Evolutionary conservation across 2,329 filamentous ascomycete genomes (phyloP), one percentile per base, ranked within the genome.

Genomic region (Plectosphaerella plurivora): DNA sequence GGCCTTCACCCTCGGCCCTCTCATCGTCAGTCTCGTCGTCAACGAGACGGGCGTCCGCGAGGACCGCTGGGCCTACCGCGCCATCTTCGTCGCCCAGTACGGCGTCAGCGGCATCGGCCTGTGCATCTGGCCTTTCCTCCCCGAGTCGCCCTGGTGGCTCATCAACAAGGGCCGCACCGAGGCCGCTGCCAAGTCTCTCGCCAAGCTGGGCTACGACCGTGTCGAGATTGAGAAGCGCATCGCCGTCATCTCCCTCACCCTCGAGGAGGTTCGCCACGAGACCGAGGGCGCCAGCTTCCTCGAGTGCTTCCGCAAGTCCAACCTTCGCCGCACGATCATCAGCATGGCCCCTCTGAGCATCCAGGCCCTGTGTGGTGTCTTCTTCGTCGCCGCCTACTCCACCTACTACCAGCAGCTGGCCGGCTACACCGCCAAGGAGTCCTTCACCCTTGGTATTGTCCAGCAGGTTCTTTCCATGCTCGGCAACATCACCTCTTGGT

Each of bases 321-420:
- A 73, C 54, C 59, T 72, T 0, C 68, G 69, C 14, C 65, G 72
- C 11, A 74, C 71, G 2, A 60, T 73, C 45, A 64, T 74, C 48
- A 67, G 65, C 9, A 65, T 71, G n/a, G 58, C 62, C 5, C 69
- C 69, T 4, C 52, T 72, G 9, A 62, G 58, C 24, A 68, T 72
- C 37, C 67, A 72, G 52, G 59, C 61, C 2, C 57, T 72, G 5
- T 63, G 61, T 3, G 70, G 70, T 2, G 62, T 72, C 20, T 55
- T 61, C 22, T 74, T 73, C 48, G 60, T 65, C 1, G 61, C 66
- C 2, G 57, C 60, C 7, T 75, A 75, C 54, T 60, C 61, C n/a
- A 73, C 71, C 3, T 75, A 74, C 58, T 74, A 74, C 56, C 60
- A 67, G 41, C 67, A 75, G 50, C 58, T 74, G 4, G 70, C 73